Evolutionary conservation across 2,329 filamentous ascomycete species (phyloP).

Genomic region (Pyrenophora graminea): DNA sequence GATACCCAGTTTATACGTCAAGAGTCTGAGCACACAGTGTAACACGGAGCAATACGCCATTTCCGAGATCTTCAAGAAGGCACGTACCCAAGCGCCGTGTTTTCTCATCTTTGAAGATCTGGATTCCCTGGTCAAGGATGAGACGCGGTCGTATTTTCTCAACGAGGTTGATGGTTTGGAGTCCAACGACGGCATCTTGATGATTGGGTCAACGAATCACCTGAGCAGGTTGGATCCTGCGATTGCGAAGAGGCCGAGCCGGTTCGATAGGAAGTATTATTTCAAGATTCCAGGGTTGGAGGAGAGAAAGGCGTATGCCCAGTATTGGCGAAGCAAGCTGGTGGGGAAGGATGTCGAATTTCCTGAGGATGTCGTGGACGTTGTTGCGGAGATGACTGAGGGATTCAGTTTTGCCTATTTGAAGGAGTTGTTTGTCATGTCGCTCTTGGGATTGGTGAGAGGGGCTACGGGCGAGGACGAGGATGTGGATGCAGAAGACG

Average conservation of each 20-base stretch:
- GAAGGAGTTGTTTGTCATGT: constrained; percentile 51
- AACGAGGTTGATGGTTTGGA: constrained; percentile 74
- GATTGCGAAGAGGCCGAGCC: constrained; percentile 54
- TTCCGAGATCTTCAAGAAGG: constrained; percentile 51
- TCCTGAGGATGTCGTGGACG: constrained; percentile 46
- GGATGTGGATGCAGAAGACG: constrained; percentile 8
- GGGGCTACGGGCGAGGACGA: constrained; percentile 28
- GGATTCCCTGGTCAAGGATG: constrained; percentile 66
- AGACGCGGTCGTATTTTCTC: constrained; percentile 69
- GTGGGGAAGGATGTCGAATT: constrained; percentile 48
- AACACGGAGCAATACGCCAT: constrained; percentile 59
- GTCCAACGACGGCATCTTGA: constrained; percentile 71
- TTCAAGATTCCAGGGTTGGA: constrained; percentile 48
- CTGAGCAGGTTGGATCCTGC: constrained; percentile 70
- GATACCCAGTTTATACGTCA: constrained; percentile 62
- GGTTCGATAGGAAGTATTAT: constrained; percentile 55
- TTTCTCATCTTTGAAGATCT: constrained; percentile 74
- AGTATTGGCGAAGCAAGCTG: constrained; percentile 52
- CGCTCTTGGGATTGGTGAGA: constrained; percentile 43
- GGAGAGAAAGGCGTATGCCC: constrained; percentile 49
- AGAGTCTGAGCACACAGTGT: constrained; percentile 49
- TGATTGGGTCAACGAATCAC: constrained; percentile 68
- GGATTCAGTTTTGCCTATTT: constrained; percentile 54
- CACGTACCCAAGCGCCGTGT: constrained; percentile 67
- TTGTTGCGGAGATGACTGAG: constrained; percentile 49